Evolutionary conservation across 148 eudicot genomes (phyloP).

Genomic region (Rhododendron griersonianum): DNA sequence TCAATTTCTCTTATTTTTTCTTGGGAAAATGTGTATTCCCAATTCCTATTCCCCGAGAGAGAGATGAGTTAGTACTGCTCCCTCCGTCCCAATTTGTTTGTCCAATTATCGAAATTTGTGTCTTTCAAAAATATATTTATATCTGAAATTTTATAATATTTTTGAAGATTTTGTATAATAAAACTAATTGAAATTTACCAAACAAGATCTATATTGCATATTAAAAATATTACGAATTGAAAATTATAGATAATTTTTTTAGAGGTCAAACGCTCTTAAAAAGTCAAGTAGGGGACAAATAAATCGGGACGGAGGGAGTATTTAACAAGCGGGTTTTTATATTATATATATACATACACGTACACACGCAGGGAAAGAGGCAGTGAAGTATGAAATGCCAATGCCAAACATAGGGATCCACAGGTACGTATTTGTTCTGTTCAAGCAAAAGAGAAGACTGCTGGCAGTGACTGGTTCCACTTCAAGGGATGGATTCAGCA

Average conservation of each 20-base stretch:
- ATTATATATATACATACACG: neutral
- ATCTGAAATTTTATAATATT: too few relatives aligned
- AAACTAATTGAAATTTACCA: too few relatives aligned
- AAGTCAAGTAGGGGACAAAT: too few relatives aligned
- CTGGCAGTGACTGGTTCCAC: conserved; percentile 22
- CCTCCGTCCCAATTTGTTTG: too few relatives aligned
- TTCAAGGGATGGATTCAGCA: conserved; percentile 58
- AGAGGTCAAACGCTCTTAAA: too few relatives aligned
- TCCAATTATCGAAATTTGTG: too few relatives aligned
- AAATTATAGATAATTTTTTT: too few relatives aligned
- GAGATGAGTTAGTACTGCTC: neutral
- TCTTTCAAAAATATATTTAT: too few relatives aligned
- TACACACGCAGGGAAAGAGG: conserved; percentile 52
- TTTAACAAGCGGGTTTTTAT: neutral
- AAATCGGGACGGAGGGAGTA: neutral
- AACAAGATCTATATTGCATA: too few relatives aligned
- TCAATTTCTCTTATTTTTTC: neutral
- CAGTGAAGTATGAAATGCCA: conserved; percentile 46
- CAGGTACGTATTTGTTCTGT: conserved; percentile 77
- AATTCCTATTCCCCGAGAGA: neutral
- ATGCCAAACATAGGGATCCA: conserved; percentile 92
- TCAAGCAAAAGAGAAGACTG: conserved; percentile 64
- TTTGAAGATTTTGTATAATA: too few relatives aligned
- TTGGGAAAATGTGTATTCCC: neutral
- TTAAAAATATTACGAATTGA: too few relatives aligned